Conservation (phyloP, 805 yeast genomes). For the Tetrapisispora pingtungensis region DNA sequence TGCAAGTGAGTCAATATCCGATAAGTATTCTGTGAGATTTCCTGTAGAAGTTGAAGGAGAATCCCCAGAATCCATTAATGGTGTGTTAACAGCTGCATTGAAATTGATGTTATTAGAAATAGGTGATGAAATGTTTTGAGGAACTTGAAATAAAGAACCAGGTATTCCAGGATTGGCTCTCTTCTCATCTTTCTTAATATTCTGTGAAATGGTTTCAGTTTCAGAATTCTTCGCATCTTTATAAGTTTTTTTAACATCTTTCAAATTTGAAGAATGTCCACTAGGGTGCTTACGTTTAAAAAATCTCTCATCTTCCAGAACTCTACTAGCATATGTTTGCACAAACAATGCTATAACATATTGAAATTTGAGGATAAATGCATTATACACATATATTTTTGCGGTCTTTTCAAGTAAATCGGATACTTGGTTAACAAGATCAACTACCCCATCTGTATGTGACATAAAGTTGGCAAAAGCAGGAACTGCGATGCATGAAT, state of each 20-base stretch:
- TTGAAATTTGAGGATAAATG: slow-evolving; percentile 42
- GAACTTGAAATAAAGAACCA: background rate
- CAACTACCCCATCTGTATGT: slow-evolving; percentile 39
- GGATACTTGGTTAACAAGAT: slow-evolving; percentile 19
- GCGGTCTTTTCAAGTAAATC: slow-evolving; percentile 22
- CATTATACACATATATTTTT: slow-evolving; percentile 35
- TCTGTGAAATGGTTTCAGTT: no score
- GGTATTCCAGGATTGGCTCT: background rate
- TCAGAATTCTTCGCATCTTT: background rate
- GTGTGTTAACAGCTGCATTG: background rate
- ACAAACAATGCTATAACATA: slow-evolving; percentile 48
- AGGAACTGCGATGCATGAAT: slow-evolving; percentile 43
- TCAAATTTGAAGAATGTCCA: background rate
- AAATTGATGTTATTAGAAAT: background rate
- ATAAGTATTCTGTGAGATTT: slow-evolving; percentile 21
- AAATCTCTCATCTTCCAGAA: background rate
- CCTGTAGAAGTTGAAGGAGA: slow-evolving; percentile 34
- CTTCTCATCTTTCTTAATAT: no score
- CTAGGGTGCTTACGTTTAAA: background rate
- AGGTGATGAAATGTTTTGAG: background rate
- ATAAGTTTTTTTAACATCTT: slow-evolving; percentile 4
- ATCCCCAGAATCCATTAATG: slow-evolving; percentile 32
- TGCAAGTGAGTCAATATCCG: slow-evolving; percentile 33
- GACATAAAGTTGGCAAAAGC: slow-evolving; percentile 34
- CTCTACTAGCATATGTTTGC: slow-evolving; percentile 44